These are phyloP conservation scores for Aspergillus leporis DNA, from an alignment of 495 filamentous ascomycete genomes.

Conservation along the genomic window DNA sequence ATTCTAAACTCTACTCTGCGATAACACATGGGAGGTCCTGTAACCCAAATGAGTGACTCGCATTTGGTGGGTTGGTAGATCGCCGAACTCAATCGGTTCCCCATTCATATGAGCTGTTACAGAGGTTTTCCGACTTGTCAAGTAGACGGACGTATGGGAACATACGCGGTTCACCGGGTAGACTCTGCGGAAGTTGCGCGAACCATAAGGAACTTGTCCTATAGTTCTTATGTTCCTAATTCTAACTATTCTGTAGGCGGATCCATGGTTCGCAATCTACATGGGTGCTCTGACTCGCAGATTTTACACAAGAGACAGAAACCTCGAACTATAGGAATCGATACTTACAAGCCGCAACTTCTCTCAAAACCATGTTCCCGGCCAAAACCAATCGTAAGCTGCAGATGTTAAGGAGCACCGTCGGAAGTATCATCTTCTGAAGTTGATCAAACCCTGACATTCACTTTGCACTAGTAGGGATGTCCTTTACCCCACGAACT, in stretches of 20 bases:
- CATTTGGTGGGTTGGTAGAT: not conserved
- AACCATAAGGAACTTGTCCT: not conserved
- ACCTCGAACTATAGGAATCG: not conserved
- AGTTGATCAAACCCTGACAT: not conserved
- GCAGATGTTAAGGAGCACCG: not conserved
- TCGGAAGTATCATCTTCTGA: not conserved
- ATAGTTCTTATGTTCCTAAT: not conserved
- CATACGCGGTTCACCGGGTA: not conserved
- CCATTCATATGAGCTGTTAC: constrained; percentile 5
- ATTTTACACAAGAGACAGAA: not conserved
- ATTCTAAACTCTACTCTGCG: not conserved
- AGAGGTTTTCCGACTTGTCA: not conserved
- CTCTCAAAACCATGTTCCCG: not conserved
- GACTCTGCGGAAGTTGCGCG: not conserved
- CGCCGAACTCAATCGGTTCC: not conserved
- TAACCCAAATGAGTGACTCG: constrained; percentile 5
- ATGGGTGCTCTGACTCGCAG: not conserved
- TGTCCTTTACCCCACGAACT: not conserved
- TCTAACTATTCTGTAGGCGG: not conserved
- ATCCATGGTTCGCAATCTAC: not conserved
- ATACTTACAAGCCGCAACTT: not conserved
- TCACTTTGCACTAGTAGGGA: constrained; percentile 16
- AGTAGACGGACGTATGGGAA: not conserved
- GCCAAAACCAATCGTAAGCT: constrained; percentile 5
- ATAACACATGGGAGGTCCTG: not conserved